These are phyloP conservation scores for Anthracocystis setariae DNA, from an alignment of 1,284 basidiomycete genomes.

Conservation along the genomic window DNA sequence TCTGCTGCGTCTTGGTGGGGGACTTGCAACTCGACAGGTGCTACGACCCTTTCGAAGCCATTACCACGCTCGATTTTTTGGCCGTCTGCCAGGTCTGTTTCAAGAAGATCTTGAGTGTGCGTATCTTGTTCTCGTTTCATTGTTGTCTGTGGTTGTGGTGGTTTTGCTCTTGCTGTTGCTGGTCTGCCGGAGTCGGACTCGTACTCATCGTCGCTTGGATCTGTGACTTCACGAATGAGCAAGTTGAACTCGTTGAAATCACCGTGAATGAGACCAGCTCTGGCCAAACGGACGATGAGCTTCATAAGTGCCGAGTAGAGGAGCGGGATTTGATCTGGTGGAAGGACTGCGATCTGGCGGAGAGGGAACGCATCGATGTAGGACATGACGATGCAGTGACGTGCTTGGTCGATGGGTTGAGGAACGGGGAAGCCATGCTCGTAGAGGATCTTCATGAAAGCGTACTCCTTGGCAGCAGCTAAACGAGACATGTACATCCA, in stretches of 20 bases:
- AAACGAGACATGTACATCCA: slow-evolving; percentile 99
- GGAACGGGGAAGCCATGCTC: slow-evolving; percentile 94
- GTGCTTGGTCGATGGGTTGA: slow-evolving; percentile 88
- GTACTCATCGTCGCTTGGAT: slow-evolving; percentile 25
- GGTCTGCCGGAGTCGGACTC: slow-evolving; percentile 24
- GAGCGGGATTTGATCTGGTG: slow-evolving; percentile 78
- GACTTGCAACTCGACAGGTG: slow-evolving; percentile 15
- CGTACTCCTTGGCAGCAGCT: slow-evolving; percentile 95
- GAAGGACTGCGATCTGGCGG: slow-evolving; percentile 87
- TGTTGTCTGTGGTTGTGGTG: slow-evolving; percentile 10
- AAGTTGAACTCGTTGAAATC: slow-evolving; percentile 99
- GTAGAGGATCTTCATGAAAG: slow-evolving; percentile 98
- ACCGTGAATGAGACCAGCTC: slow-evolving; percentile 93
- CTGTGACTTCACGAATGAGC: slow-evolving; percentile 75
- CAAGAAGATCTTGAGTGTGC: slow-evolving; percentile 5
- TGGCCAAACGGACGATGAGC: slow-evolving; percentile 91
- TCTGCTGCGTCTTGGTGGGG: slow-evolving; percentile 15
- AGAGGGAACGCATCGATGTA: slow-evolving; percentile 94
- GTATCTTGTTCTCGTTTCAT: not conserved
- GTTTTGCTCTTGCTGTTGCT: slow-evolving; percentile 16
- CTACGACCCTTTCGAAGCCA: slow-evolving; percentile 57
- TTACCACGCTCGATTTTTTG: slow-evolving; percentile 56
- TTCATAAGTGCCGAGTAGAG: slow-evolving; percentile 95
- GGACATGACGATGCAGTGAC: slow-evolving; percentile 96
- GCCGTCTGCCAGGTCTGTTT: slow-evolving; percentile 20